Base-by-base conservation (phyloP, 352 stramenopile genomes). In the Halophytophthora batemanensis region DNA sequence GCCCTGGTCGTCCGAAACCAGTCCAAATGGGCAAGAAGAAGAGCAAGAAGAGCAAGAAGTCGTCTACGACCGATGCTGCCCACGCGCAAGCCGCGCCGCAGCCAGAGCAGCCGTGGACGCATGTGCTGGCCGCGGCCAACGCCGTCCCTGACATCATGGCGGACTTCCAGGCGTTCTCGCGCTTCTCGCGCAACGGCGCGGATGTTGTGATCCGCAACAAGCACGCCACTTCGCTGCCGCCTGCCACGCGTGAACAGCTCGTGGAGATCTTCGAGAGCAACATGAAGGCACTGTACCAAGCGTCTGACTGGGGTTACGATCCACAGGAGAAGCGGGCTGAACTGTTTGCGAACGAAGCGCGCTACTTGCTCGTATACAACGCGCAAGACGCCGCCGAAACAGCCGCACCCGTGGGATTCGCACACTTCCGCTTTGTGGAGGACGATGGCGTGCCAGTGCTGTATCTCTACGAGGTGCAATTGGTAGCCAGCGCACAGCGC, bases 391-490 rank as follows among this genome's bases (percentile, higher is more conserved):
- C 52, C 3, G 50, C 59, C 40, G 61, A 97, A 14, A 61, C 79
- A 14, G 87, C 61, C 8, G 22, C 50, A 13, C 59, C 68, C 22
- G 54, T 69, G 28, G 67, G 63, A 10, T 98, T 98, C 59, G 71
- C 80, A 18, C 94, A 98, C 63, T 98, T 96, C 74, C 92, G 92
- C 15, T 97, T 97, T 55, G 77, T 98, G 50, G 77, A 88, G 29
- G 90, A 98, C 54, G 90, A 98, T 46, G 85, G 87, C 17, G 85
- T 87, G 18, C 56, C 82, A 1, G 89, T 97, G 19, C 61, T 97
- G 28, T 98, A 98, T 70, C 63, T 98, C 6, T 98, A 97, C 69
- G 94, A 98, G 74, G 78, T 98, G 31, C 94, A 98, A 70, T 70
- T 98, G 46, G 64, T 70, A 10, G 22, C 62, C 37, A 45, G 35